phyloP scores from a whole-genome alignment of 2,329 filamentous ascomycete species.

The Claviceps spartinae region DNA sequence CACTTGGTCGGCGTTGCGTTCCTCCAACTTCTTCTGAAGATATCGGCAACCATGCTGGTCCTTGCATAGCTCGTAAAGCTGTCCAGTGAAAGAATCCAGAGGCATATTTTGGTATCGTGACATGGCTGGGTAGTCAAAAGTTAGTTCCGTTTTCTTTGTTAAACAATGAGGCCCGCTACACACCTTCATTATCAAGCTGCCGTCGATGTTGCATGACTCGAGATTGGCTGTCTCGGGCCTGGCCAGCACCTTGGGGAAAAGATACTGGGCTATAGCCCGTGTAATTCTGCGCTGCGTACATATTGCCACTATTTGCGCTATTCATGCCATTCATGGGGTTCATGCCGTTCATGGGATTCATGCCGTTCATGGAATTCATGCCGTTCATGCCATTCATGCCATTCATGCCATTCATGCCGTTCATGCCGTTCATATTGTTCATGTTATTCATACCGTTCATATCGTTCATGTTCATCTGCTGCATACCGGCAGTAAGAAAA shows the following conservation, averaged over 20 bases:
- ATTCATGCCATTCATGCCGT: too few species aligned
- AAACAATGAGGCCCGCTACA: constrained; percentile 10
- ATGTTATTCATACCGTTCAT: too few species aligned
- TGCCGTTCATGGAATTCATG: constrained; percentile 19
- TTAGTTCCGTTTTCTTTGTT: constrained; percentile 15
- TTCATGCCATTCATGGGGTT: constrained; percentile 18
- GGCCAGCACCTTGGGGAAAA: constrained; percentile 31
- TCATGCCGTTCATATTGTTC: constrained; percentile 16
- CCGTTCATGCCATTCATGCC: constrained; percentile 15
- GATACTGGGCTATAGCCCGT: constrained; percentile 40
- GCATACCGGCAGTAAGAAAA: constrained; percentile 56
- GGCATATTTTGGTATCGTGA: constrained; percentile 74
- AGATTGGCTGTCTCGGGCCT: constrained; percentile 59
- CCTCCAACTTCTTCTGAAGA: constrained; percentile 93
- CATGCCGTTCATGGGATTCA: constrained; percentile 23
- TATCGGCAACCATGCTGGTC: constrained; percentile 97
- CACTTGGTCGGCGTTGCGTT: constrained; percentile 67
- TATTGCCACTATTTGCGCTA: constrained; percentile 20
- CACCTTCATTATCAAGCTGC: constrained; percentile 59
- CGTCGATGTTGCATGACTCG: constrained; percentile 65
- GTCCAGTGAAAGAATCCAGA: constrained; percentile 65
- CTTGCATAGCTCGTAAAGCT: constrained; percentile 86
- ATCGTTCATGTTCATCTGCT: constrained; percentile 41
- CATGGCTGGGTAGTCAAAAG: constrained; percentile 34
- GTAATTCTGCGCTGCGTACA: constrained; percentile 46